phyloP scores from a whole-genome alignment of 2,329 filamentous ascomycete species.

The Aspergillus ruber region DNA sequence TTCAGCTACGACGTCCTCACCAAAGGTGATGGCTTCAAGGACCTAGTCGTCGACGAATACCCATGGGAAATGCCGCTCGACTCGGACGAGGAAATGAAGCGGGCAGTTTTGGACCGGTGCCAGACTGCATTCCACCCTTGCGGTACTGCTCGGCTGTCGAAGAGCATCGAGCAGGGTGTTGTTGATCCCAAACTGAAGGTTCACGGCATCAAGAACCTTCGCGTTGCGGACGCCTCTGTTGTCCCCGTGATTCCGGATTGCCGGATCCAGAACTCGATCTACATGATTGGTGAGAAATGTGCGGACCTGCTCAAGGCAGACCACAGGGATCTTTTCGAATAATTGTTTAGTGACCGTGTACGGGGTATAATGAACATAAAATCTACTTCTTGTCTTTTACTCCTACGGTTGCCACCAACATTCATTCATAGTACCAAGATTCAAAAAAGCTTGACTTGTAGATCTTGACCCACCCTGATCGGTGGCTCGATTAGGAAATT shows the following conservation, averaged over 20 bases:
- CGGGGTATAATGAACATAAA: background rate
- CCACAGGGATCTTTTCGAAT: background rate
- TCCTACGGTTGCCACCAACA: background rate
- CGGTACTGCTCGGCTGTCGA: background rate
- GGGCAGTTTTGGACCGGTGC: background rate
- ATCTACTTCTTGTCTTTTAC: background rate
- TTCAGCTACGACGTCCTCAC: slow-evolving; percentile 48
- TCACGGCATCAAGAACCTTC: background rate
- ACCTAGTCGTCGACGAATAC: slow-evolving; percentile 35
- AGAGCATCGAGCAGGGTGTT: background rate
- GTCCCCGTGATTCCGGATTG: background rate
- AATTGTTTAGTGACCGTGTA: background rate
- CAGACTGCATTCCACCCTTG: background rate
- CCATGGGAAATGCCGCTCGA: background rate
- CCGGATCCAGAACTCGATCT: background rate
- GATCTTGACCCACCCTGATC: no score
- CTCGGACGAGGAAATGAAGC: background rate
- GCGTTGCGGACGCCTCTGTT: background rate
- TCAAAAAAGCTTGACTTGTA: no score
- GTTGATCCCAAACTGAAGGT: background rate
- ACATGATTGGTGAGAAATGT: background rate
- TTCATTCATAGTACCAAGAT: no score
- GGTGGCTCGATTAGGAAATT: no score
- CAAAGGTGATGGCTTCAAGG: slow-evolving; percentile 48
- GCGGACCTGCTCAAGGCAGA: background rate